Percentiles rank a stretch among this genome's conserved stretches.
Conservation (phyloP, 169 alveolate genomes). For the Cryptosporidium sp. region DNA sequence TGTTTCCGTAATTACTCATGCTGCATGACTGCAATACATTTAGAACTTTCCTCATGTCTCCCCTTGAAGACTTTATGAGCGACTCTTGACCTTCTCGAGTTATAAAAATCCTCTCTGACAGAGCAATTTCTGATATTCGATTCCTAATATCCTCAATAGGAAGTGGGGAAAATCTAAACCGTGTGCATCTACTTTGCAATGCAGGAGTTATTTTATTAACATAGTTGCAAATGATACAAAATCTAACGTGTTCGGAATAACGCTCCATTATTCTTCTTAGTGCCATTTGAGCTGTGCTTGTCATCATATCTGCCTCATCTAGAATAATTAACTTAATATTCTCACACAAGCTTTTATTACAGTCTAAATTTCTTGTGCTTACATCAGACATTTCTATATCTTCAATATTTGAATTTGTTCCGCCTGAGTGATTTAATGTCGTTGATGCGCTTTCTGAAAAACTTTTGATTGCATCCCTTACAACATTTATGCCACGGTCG, state of each 20-base stretch:
- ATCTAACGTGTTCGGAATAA: slow-evolving; percentile 95
- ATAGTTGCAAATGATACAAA: slow-evolving; percentile 97
- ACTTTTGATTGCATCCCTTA: slow-evolving; percentile 95
- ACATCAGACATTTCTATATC: slow-evolving; percentile 32
- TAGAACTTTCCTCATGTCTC: slow-evolving; percentile 98
- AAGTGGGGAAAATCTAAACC: slow-evolving; percentile 93
- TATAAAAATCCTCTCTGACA: slow-evolving; percentile 86
- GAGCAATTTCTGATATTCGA: slow-evolving; percentile 89
- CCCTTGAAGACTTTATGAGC: slow-evolving; percentile 92
- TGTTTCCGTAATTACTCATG: slow-evolving; percentile 81
- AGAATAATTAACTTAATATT: slow-evolving; percentile 92
- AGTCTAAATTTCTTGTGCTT: slow-evolving; percentile 9
- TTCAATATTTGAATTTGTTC: slow-evolving; percentile 46
- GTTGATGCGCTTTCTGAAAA: slow-evolving; percentile 89
- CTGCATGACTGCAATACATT: slow-evolving; percentile 93
- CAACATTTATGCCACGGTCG: slow-evolving; percentile 97
- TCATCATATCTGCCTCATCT: slow-evolving; percentile 99
- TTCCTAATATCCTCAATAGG: slow-evolving; percentile 83
- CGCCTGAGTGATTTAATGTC: slow-evolving; percentile 61
- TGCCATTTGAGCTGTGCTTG: slow-evolving; percentile 97
- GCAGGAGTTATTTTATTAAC: slow-evolving; percentile 97
- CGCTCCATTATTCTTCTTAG: slow-evolving; percentile 98
- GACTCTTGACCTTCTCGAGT: slow-evolving; percentile 89
- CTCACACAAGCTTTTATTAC: slow-evolving; percentile 35
- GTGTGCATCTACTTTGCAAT: slow-evolving; percentile 96